Evolutionary conservation across 768 basidiomycete species (phyloP), one percentile per base, ranked within the genome.

Genomic region (Lenzites betulinus): DNA sequence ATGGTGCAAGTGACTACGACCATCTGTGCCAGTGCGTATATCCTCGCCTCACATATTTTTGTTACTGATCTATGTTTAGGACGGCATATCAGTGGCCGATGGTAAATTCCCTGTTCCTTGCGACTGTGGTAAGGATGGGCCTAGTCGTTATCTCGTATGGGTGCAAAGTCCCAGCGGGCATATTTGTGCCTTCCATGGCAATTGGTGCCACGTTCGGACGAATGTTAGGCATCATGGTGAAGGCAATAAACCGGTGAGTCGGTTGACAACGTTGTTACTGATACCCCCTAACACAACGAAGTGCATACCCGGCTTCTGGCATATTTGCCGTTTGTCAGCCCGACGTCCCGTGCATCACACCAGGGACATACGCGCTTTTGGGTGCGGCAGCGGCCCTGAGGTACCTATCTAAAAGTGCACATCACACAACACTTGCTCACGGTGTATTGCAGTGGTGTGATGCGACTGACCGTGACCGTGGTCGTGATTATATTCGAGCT

Each of bases 401-500:
- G 93, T 93, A 59, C 63, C 80, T 64, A 8, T 26, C 20, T 12
- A 11, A 49, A 42, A 18, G 15, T 16, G 5, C 36, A 50, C 36
- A 42, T 11, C 48, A 47, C 39, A 7, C 54, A 54, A 47, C 35
- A 7, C 18, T 28, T 11, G 22, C 26, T 35, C 0, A 11, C 18
- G 30, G 41, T 12, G n/a, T 33, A 26, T 18, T 52, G 5, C 33
- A 36, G 97, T 55, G 96, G 97, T 35, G 87, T 98, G 54, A 99
- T 98, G 84, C 84, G 95, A 66, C 92, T 98, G 59, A 99, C 97
- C 0, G 94, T 98, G 26, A 93, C 95, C 0, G 95, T 99, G 6
- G 97, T 98, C 8, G 97, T 98, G 36, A 95, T 99, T 74, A 98
- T 99, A 95, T 98, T 98, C 72, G 96, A 98, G 69, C 81, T 99